Conservation (phyloP, 2,329 filamentous ascomycete species). For the Neofusicoccum ribis region DNA sequence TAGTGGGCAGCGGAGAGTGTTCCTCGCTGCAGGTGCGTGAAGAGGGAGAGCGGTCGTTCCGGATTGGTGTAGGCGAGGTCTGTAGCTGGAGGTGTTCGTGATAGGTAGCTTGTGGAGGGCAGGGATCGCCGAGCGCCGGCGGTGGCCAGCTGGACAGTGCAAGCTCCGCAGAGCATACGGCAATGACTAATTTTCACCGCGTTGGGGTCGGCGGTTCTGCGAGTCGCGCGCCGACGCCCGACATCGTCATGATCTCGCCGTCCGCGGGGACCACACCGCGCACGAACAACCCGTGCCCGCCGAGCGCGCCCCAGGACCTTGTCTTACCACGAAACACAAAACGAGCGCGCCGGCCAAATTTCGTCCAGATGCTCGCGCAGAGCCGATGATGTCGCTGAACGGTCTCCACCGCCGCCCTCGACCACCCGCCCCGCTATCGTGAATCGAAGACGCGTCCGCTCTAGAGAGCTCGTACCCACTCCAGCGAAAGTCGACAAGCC, state of each 20-base stretch:
- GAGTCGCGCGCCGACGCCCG: not conserved
- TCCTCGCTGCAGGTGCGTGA: not conserved
- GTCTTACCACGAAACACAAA: not conserved
- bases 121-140: not conserved
- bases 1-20: not conserved
- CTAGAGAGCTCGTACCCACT: not conserved
- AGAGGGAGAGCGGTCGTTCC: not conserved
- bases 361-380: slow-evolving; percentile 5
- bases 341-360: not conserved
- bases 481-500: not conserved
- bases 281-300: slow-evolving; percentile 4
- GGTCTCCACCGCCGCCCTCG: slow-evolving; percentile 5
- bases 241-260: slow-evolving; percentile 14
- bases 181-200: not conserved
- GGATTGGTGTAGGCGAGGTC: not conserved
- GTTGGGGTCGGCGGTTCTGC: not conserved
- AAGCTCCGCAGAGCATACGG: not conserved
- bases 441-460: slow-evolving; percentile 9
- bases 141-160: not conserved
- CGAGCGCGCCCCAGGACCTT: not conserved
- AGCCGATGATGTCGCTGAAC: slow-evolving; percentile 15
- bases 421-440: slow-evolving; percentile 16
- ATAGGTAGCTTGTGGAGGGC: not conserved
- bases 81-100: not conserved
- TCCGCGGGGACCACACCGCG: slow-evolving; percentile 15